Evolutionary conservation across 257 asterid species (phyloP).

Genomic region (Solanum pinnatisectum): DNA sequence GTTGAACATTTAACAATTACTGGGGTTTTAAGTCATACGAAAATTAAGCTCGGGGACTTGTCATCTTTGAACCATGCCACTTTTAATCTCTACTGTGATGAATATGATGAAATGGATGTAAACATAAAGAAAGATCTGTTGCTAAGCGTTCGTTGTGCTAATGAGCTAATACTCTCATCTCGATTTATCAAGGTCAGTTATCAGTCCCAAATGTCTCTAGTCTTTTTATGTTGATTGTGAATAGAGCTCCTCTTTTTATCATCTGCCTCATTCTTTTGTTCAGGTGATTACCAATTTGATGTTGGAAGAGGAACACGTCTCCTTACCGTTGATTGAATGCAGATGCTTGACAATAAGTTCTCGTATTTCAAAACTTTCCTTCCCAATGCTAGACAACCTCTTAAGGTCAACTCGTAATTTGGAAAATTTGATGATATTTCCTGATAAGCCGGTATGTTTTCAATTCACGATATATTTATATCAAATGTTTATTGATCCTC

Average conservation of each 20-base stretch:
- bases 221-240: not conserved
- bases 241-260: not conserved
- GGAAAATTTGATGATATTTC: not conserved
- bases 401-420: not conserved
- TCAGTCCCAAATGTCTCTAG: not conserved
- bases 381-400: no score
- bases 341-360: no score
- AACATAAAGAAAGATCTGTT: not conserved
- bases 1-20: no score
- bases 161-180: not conserved
- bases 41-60: no score
- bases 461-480: no score
- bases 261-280: not conserved
- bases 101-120: not conserved
- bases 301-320: no score
- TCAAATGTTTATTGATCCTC: no score
- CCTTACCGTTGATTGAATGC: no score
- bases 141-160: not conserved
- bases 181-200: not conserved
- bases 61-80: not conserved
- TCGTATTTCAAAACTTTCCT: no score
- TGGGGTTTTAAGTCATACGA: no score
- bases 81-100: not conserved
- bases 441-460: not conserved
- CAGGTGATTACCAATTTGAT: no score